Conservation (phyloP, 2,329 filamentous ascomycete species). For the Arthrobotrys megalospora region DNA sequence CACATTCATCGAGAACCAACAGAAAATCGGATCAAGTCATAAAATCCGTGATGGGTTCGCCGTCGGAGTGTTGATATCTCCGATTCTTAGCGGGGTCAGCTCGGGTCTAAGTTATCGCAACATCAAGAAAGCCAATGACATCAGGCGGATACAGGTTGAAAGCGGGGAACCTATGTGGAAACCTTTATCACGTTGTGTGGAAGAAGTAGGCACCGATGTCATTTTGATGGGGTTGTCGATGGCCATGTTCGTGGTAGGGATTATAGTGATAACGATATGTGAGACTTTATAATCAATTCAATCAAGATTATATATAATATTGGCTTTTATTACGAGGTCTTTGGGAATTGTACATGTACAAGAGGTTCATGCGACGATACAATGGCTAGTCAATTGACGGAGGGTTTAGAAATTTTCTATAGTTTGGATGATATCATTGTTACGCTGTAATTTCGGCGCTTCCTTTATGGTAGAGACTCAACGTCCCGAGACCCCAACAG, state of each 20-base stretch:
- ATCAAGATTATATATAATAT: not conserved
- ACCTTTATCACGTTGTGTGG: not conserved
- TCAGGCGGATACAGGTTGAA: not conserved
- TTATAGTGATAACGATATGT: not conserved
- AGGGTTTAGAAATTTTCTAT: conserved; percentile 1
- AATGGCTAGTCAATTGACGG: not conserved
- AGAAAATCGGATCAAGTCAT: not conserved
- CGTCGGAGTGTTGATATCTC: not conserved
- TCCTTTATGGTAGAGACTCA: not conserved
- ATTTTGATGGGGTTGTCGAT: not conserved
- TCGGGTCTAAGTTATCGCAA: not conserved
- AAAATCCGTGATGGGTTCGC: not conserved
- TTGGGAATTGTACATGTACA: not conserved
- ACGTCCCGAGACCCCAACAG: conserved; percentile 23
- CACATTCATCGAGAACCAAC: not conserved
- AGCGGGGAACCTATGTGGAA: not conserved
- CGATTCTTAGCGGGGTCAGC: not conserved
- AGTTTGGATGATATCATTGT: conserved; percentile 13
- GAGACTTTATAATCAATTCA: not conserved
- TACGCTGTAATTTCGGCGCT: conserved; percentile 15
- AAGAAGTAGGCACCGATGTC: not conserved
- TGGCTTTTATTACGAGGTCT: not conserved
- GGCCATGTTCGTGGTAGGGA: not conserved
- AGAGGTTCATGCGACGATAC: not conserved
- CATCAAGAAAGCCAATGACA: not conserved